Evolutionary conservation across 768 basidiomycete genomes (phyloP).

Genomic region (Pleurotus platypus): DNA sequence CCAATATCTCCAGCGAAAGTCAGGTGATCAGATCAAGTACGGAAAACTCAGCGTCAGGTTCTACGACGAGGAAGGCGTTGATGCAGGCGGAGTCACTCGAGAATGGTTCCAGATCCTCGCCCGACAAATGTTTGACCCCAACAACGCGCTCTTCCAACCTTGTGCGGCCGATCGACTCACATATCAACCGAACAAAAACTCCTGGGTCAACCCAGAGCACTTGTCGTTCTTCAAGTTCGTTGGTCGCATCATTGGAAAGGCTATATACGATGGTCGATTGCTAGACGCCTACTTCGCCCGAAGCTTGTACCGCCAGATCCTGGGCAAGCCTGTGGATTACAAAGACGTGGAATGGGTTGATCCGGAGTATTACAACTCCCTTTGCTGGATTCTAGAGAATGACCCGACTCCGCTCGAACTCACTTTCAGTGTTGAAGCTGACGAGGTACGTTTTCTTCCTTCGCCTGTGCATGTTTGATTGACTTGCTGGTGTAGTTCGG

Average conservation of each 20-base stretch:
- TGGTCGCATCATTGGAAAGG: constrained; percentile 95
- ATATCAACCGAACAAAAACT: constrained; percentile 94
- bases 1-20: constrained; percentile 84
- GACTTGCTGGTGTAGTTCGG: constrained; percentile 64
- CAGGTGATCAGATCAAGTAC: constrained; percentile 95
- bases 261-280: constrained; percentile 93
- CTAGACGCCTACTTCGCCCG: constrained; percentile 98
- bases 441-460: constrained; percentile 60
- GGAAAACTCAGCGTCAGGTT: constrained; percentile 97
- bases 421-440: constrained; percentile 93
- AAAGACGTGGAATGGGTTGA: constrained; percentile 97
- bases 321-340: constrained; percentile 94
- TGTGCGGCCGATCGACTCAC: constrained; percentile 93
- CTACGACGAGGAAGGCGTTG: constrained; percentile 96
- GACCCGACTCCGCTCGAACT: constrained; percentile 84
- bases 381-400: constrained; percentile 98
- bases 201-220: constrained; percentile 93
- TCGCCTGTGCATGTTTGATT: constrained; percentile 7
- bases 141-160: constrained; percentile 97
- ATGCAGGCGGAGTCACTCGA: constrained; percentile 95
- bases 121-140: constrained; percentile 98
- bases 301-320: constrained; percentile 91
- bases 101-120: constrained; percentile 99
- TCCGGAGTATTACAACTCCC: constrained; percentile 96
- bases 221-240: constrained; percentile 98